Percentiles rank a stretch among this genome's conserved stretches.
These are phyloP conservation scores for Peniophora sp. DNA, from an alignment of 1,284 basidiomycete genomes.

Conservation along the genomic window DNA sequence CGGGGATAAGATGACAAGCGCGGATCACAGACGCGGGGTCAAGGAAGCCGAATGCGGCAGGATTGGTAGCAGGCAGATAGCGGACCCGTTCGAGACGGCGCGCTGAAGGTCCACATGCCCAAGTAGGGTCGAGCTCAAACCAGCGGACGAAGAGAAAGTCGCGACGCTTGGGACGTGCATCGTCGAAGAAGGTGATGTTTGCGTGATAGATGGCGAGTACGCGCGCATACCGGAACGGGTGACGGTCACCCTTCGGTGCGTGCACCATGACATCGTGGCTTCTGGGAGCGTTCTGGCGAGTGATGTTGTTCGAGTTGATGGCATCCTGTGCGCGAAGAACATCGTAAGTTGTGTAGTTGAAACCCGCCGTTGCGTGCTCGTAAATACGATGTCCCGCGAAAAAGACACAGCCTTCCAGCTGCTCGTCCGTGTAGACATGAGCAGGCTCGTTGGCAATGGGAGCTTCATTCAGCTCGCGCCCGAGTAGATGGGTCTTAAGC, in stretches of 20 bases:
- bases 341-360: conserved; percentile 27
- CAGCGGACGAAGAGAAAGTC: conserved; percentile 14
- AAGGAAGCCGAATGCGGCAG: neutral
- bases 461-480: neutral
- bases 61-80: neutral
- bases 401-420: no score
- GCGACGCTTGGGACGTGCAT: conserved; percentile 6
- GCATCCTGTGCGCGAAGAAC: conserved; percentile 23
- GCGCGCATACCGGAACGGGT: conserved; percentile 20
- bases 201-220: conserved; percentile 25
- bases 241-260: neutral
- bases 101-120: neutral
- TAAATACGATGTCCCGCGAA: no score
- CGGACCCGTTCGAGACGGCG: neutral
- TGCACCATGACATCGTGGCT: conserved; percentile 25
- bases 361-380: conserved; percentile 12
- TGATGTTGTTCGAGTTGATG: conserved; percentile 19
- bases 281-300: conserved; percentile 5
- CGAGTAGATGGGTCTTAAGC: neutral
- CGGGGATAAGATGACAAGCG: conserved; percentile 1
- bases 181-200: conserved; percentile 9
- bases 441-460: conserved; percentile 8
- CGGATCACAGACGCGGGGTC: neutral
- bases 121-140: neutral
- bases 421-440: no score